These are phyloP conservation scores for Clonostachys rhizophaga DNA, from an alignment of 2,329 filamentous ascomycete species.

Conservation along the genomic window DNA sequence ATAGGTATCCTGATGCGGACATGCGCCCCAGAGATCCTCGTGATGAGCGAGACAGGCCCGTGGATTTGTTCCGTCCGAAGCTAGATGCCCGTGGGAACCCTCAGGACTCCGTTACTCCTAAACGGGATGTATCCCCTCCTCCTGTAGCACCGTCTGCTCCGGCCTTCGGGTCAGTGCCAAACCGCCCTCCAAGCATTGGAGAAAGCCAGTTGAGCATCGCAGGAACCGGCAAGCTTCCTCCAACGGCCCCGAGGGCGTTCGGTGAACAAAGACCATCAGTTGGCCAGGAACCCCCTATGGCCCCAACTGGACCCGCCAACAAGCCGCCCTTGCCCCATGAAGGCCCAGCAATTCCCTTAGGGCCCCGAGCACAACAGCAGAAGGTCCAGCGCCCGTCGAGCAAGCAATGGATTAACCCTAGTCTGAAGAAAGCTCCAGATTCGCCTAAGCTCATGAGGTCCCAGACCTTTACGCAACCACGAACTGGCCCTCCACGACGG, in stretches of 20 bases:
- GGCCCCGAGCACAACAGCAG: slow-evolving; percentile 46
- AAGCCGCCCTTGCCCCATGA: slow-evolving; percentile 3
- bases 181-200: slow-evolving; percentile 28
- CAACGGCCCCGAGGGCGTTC: slow-evolving; percentile 48
- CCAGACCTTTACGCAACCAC: slow-evolving; percentile 40
- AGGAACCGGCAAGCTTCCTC: slow-evolving; percentile 40
- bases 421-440: slow-evolving; percentile 43
- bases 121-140: slow-evolving; percentile 51
- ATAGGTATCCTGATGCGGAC: slow-evolving; percentile 30
- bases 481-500: slow-evolving; percentile 27
- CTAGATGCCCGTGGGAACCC: slow-evolving; percentile 36
- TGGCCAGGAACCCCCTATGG: slow-evolving; percentile 7
- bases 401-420: slow-evolving; percentile 57
- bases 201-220: slow-evolving; percentile 20
- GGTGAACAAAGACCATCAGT: slow-evolving; percentile 35
- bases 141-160: slow-evolving; percentile 54
- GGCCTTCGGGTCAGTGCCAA: slow-evolving; percentile 51
- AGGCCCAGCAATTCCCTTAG: slow-evolving; percentile 43
- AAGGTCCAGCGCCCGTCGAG: slow-evolving; percentile 43
- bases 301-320: slow-evolving; percentile 36
- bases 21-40: slow-evolving; percentile 41
- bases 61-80: slow-evolving; percentile 43
- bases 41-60: slow-evolving; percentile 40
- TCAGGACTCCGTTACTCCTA: slow-evolving; percentile 39
- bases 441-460: slow-evolving; percentile 47